Evolutionary conservation across 225 moss, liverwort and hornwort species (phyloP).

Genomic region (Pseudoscleropodium purum): DNA sequence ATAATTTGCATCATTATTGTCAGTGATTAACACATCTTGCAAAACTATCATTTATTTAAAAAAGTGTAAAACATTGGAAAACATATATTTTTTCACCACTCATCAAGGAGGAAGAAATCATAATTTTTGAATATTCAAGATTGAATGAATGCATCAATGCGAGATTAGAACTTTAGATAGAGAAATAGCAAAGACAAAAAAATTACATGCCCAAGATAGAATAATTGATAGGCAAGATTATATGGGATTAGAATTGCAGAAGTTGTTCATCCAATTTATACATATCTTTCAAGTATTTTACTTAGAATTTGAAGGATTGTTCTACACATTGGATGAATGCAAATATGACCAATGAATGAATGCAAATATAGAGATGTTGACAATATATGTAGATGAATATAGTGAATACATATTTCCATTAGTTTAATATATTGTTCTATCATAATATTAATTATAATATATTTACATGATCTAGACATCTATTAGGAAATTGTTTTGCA

Average conservation of each 20-base stretch:
- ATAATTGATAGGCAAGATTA: not conserved
- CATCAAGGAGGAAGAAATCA: too few species aligned
- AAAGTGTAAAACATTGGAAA: too few species aligned
- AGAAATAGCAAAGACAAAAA: not conserved
- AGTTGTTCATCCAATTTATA: accelerated
- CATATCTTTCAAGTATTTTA: not conserved
- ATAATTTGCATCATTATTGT: too few species aligned
- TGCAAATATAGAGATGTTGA: accelerated
- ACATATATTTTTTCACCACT: too few species aligned
- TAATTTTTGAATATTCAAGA: not conserved
- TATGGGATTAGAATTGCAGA: accelerated
- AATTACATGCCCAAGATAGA: not conserved
- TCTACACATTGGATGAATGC: not conserved
- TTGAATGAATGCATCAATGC: not conserved
- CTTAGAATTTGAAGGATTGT: not conserved
- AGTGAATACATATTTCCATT: not conserved
- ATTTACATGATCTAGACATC: not conserved
- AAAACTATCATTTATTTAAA: too few species aligned
- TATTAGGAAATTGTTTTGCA: not conserved
- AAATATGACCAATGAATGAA: too few species aligned
- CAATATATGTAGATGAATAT: not conserved
- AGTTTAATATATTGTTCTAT: not conserved
- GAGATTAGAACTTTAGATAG: not conserved
- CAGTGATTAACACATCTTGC: too few species aligned
- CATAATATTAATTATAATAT: accelerated